phyloP scores from a whole-genome alignment of 495 filamentous ascomycete genomes.

The Ramalina intermedia region DNA sequence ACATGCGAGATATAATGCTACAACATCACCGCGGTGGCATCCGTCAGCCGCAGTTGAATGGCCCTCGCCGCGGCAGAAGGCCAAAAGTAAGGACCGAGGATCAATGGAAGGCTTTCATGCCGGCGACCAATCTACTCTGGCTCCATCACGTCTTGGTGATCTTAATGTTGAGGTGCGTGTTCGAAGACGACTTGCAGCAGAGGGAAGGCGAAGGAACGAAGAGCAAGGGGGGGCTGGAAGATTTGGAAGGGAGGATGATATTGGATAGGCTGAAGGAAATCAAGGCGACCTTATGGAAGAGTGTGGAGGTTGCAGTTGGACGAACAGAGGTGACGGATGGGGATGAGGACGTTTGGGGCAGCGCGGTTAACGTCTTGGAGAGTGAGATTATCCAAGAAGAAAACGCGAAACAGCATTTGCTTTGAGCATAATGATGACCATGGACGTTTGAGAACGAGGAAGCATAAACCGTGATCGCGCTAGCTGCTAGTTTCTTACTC shows the following conservation, averaged over 20 bases:
- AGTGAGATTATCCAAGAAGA: too few relatives aligned
- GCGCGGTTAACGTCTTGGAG: too few relatives aligned
- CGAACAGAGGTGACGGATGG: too few relatives aligned
- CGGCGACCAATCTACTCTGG: constrained; percentile 36
- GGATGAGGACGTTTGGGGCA: too few relatives aligned
- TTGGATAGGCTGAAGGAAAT: too few relatives aligned
- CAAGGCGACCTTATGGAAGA: too few relatives aligned
- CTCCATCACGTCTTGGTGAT: constrained; percentile 34
- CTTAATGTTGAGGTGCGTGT: constrained; percentile 17
- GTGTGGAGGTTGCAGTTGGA: too few relatives aligned
- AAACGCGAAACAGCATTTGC: too few relatives aligned
- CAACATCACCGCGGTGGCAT: constrained; percentile 25
- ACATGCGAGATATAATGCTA: constrained; percentile 23
- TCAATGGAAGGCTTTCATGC: constrained; percentile 32
- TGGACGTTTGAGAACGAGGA: too few relatives aligned
- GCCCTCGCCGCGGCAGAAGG: constrained; percentile 9
- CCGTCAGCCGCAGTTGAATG: constrained; percentile 11
- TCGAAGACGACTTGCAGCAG: not conserved
- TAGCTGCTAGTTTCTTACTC: too few relatives aligned
- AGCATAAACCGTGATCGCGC: too few relatives aligned
- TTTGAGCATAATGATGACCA: too few relatives aligned
- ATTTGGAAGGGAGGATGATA: not conserved
- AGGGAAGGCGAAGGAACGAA: not conserved
- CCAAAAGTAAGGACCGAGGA: constrained; percentile 17
- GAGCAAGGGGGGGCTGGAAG: not conserved